Conservation (phyloP, 306 rosid genomes). For the Cucurbita argyrosperma region DNA sequence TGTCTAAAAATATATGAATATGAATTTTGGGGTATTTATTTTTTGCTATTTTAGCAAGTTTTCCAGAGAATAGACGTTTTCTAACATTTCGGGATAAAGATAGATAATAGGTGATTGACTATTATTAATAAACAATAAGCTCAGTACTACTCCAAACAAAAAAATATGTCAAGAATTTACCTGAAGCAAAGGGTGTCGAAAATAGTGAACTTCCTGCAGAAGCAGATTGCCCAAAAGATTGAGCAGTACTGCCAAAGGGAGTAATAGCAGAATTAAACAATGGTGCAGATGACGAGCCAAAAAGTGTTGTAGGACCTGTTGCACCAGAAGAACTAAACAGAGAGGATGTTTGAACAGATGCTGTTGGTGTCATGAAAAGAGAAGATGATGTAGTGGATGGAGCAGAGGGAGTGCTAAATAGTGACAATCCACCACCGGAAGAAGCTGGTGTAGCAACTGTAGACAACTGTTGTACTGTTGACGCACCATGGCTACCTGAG, state of each 20-base stretch:
- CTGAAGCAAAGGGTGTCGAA: constrained; percentile 65
- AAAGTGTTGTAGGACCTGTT: constrained; percentile 43
- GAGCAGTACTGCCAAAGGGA: constrained; percentile 42
- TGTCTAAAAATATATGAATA: neutral
- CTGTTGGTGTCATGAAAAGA: constrained; percentile 56
- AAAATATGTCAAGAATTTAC: constrained; percentile 24
- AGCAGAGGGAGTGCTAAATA: constrained; percentile 60
- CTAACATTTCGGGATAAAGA: neutral
- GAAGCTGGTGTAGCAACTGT: constrained; percentile 40
- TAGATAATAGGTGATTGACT: neutral
- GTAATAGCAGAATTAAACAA: constrained; percentile 42
- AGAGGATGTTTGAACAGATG: constrained; percentile 47
- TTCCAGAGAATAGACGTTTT: neutral
- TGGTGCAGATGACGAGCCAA: constrained; percentile 48
- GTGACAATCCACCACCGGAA: constrained; percentile 66
- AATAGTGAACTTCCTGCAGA: constrained; percentile 53
- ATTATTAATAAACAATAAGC: neutral
- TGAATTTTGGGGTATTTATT: neutral
- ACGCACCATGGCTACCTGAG: constrained; percentile 47
- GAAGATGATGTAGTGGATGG: constrained; percentile 48
- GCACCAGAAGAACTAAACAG: constrained; percentile 50
- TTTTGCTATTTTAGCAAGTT: neutral
- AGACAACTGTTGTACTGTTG: constrained; percentile 33
- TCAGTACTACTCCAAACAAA: neutral
- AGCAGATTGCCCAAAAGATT: constrained; percentile 39